phyloP scores from a whole-genome alignment of 2,329 filamentous ascomycete genomes.

The Thielaviopsis euricoi region DNA sequence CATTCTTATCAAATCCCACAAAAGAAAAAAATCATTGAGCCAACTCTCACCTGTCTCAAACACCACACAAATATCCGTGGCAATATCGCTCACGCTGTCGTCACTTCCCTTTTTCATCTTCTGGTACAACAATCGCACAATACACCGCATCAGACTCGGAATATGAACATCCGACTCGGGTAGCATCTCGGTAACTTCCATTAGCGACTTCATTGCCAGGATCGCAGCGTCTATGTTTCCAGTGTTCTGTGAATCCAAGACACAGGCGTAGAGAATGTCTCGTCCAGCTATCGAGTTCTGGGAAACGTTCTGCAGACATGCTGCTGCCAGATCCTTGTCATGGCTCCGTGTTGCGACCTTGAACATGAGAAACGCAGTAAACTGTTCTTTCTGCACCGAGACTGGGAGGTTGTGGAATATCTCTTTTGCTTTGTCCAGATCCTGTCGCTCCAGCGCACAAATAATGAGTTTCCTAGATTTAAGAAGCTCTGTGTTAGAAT shows the following conservation, averaged over 20 bases:
- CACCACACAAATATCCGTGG: constrained; percentile 35
- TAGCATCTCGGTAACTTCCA: constrained; percentile 16
- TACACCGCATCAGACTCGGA: constrained; percentile 29
- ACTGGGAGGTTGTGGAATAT: constrained; percentile 44
- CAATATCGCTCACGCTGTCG: constrained; percentile 14
- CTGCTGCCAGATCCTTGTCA: constrained; percentile 40
- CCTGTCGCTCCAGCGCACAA: constrained; percentile 45
- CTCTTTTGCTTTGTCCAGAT: constrained; percentile 34
- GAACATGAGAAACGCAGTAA: constrained; percentile 61
- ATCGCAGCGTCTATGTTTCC: constrained; percentile 43
- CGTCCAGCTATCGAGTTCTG: constrained; percentile 30
- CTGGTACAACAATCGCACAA: constrained; percentile 32
- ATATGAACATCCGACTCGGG: constrained; percentile 17
- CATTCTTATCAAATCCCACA: neutral
- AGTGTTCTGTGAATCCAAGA: constrained; percentile 54
- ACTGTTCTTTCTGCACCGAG: constrained; percentile 38
- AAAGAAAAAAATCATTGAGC: neutral
- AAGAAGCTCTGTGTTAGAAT: too few species aligned
- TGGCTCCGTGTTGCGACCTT: constrained; percentile 47
- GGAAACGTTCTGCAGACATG: constrained; percentile 46
- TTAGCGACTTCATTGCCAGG: constrained; percentile 21
- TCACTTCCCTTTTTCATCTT: constrained; percentile 22
- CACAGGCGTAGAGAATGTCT: constrained; percentile 62
- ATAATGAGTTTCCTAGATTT: constrained; percentile 50
- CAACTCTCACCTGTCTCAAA: constrained; percentile 28